Evolutionary conservation across 345 rosid species (phyloP).

Genomic region (Gossypium herbaceum): DNA sequence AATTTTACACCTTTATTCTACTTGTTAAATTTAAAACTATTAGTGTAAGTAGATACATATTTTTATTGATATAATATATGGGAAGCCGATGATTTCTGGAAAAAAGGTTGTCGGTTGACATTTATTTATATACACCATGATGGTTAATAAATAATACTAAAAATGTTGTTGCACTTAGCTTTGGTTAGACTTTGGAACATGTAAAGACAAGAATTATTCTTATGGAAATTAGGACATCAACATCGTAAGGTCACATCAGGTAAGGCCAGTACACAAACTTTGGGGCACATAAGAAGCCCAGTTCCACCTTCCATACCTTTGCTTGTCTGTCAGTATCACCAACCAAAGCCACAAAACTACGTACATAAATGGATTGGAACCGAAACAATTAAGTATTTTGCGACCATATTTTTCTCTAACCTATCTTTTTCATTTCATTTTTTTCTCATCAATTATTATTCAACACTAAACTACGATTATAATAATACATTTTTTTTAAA

Average conservation of each 20-base stretch:
- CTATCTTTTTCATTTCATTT: background rate
- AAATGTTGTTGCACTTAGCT: background rate
- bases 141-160: no score
- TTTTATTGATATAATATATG: no score
- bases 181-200: background rate
- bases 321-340: background rate
- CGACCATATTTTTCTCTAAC: background rate
- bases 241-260: background rate
- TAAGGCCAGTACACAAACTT: background rate
- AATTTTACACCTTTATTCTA: no score
- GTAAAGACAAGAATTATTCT: background rate
- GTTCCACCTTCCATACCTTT: background rate
- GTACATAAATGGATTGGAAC: background rate
- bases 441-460: no score
- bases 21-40: no score
- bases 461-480: no score
- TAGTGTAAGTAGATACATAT: no score
- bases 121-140: no score
- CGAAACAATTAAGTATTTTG: background rate
- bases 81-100: no score
- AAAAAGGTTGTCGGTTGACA: no score
- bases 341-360: background rate
- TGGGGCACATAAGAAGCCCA: background rate
- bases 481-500: no score
- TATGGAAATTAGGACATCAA: background rate